Percentiles rank a stretch among this genome's conserved stretches.
Conservation (phyloP, 441 rosid genomes). For the Dalechampia spathulata region DNA sequence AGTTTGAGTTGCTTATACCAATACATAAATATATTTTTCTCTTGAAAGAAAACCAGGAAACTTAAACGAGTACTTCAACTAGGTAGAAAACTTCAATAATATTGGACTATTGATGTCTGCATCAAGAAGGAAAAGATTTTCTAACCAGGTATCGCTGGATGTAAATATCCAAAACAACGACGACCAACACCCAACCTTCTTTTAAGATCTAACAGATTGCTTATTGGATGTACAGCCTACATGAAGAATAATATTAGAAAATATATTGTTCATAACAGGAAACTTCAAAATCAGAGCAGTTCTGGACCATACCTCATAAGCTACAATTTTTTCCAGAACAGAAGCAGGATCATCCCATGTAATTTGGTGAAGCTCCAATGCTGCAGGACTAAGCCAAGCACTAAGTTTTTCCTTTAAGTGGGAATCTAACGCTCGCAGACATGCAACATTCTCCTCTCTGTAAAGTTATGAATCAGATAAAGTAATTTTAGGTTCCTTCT, state of each 20-base stretch:
- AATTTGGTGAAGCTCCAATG: slow-evolving; percentile 86
- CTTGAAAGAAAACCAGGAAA: background rate
- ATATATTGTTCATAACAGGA: slow-evolving; percentile 6
- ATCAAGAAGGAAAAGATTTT: slow-evolving; percentile 6
- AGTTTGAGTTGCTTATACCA: background rate
- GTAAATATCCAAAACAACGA: slow-evolving; percentile 85
- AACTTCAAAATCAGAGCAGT: slow-evolving; percentile 7
- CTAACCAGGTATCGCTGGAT: slow-evolving; percentile 88
- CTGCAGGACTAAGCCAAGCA: slow-evolving; percentile 94
- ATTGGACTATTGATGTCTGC: background rate
- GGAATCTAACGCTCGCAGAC: slow-evolving; percentile 70
- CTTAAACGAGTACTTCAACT: background rate
- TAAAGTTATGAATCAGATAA: slow-evolving; percentile 11
- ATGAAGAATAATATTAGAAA: slow-evolving; percentile 3
- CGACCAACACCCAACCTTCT: slow-evolving; percentile 89
- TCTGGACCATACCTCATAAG: slow-evolving; percentile 54
- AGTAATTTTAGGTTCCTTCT: slow-evolving; percentile 1
- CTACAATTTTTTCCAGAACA: slow-evolving; percentile 90
- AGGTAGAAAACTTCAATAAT: background rate
- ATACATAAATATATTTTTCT: background rate
- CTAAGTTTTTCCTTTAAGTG: slow-evolving; percentile 78
- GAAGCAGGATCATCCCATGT: slow-evolving; percentile 97
- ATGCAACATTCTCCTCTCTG: slow-evolving; percentile 70
- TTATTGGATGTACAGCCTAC: slow-evolving; percentile 96
- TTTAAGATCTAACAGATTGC: slow-evolving; percentile 87